These are phyloP conservation scores for Fonsecaea nubica DNA, from an alignment of 2,329 filamentous ascomycete species.

Conservation along the genomic window DNA sequence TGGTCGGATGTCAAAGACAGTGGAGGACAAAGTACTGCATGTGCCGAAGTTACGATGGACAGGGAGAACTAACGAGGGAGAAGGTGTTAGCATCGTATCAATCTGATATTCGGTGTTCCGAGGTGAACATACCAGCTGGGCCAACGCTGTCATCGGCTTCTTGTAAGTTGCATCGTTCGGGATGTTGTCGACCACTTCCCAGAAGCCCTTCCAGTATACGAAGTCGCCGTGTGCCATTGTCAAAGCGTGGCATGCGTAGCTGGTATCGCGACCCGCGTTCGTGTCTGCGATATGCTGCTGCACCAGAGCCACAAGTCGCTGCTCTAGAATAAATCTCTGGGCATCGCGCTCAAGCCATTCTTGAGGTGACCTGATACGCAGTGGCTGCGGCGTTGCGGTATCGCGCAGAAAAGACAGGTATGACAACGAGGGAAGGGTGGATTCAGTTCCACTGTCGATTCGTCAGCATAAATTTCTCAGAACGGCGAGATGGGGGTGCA, in stretches of 20 bases:
- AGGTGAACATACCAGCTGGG: background rate
- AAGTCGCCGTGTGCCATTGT: constrained; percentile 42
- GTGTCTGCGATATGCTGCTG: constrained; percentile 39
- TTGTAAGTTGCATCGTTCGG: constrained; percentile 23
- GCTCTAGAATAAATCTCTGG: constrained; percentile 39
- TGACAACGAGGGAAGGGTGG: constrained; percentile 35
- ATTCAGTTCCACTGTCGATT: constrained; percentile 31
- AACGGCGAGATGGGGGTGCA: background rate
- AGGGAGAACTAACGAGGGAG: constrained; percentile 36
- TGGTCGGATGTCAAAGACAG: constrained; percentile 17
- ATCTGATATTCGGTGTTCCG: background rate
- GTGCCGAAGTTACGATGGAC: constrained; percentile 28
- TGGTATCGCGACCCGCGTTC: constrained; percentile 37
- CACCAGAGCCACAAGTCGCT: constrained; percentile 35
- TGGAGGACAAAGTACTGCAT: constrained; percentile 22
- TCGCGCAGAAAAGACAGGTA: constrained; percentile 36
- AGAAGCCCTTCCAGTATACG: constrained; percentile 39
- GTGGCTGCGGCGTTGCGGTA: constrained; percentile 6
- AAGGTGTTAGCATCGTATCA: constrained; percentile 35
- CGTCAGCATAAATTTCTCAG: background rate
- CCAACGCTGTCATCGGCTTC: background rate
- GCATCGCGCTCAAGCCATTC: constrained; percentile 22
- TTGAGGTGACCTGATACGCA: background rate
- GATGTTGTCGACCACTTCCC: constrained; percentile 30
- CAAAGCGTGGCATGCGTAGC: constrained; percentile 39